A percentile compares a stretch with the other conserved stretches of the same genome.
phyloP scores from a whole-genome alignment of 306 rosid species.

The Astragalus glycyphyllos region DNA sequence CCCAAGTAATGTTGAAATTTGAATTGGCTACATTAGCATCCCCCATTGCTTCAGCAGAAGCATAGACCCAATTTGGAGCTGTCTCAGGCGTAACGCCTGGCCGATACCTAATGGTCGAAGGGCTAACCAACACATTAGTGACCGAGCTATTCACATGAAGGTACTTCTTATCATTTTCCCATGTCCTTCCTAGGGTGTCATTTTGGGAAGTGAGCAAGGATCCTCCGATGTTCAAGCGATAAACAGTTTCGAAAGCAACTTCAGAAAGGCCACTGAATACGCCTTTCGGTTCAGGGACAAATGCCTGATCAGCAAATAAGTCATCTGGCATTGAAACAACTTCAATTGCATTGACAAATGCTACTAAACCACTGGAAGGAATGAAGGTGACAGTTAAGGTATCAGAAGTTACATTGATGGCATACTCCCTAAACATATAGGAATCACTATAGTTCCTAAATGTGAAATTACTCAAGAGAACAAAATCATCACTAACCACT shows the following conservation, averaged over 20 bases:
- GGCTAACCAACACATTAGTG: conserved; percentile 62
- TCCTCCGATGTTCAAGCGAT: conserved; percentile 87
- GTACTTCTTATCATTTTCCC: conserved; percentile 82
- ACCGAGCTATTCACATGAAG: conserved; percentile 88
- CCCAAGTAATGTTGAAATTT: conserved; percentile 96
- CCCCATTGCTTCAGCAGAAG: conserved; percentile 86
- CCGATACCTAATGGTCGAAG: conserved; percentile 64
- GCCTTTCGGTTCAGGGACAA: conserved; percentile 60
- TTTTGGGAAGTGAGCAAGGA: conserved; percentile 76
- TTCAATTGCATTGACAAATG: conserved; percentile 91
- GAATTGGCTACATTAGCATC: conserved; percentile 66
- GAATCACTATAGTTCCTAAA: conserved; percentile 71
- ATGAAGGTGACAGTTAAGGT: conserved; percentile 67
- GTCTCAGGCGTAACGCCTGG: conserved; percentile 65
- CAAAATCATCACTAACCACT: conserved; percentile 78
- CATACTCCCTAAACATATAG: conserved; percentile 82
- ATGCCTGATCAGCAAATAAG: conserved; percentile 80
- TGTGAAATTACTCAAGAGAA: conserved; percentile 77
- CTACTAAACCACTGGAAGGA: conserved; percentile 74
- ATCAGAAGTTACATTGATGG: conserved; percentile 73
- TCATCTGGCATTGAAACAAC: conserved; percentile 83
- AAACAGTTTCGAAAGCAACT: conserved; percentile 79
- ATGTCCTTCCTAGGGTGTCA: conserved; percentile 89
- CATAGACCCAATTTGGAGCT: conserved; percentile 90
- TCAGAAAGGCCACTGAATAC: conserved; percentile 72